These are phyloP conservation scores for Collybia nuda DNA, from an alignment of 768 basidiomycete genomes.

Conservation along the genomic window DNA sequence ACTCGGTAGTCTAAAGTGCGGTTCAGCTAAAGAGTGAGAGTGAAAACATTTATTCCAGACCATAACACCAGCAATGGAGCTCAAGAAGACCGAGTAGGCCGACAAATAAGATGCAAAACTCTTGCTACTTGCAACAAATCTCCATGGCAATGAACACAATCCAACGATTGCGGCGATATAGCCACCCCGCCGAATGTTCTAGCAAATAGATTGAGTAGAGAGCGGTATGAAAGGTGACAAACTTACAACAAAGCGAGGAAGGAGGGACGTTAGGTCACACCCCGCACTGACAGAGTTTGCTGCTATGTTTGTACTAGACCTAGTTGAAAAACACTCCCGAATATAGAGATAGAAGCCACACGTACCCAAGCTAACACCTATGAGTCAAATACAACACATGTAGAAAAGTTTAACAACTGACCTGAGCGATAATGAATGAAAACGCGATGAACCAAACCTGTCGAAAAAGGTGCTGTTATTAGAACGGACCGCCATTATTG, in stretches of 20 bases:
- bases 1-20: slow-evolving; percentile 62
- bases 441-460: slow-evolving; percentile 78
- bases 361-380: slow-evolving; percentile 4
- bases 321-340: not conserved
- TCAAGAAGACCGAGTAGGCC: slow-evolving; percentile 79
- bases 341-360: not conserved
- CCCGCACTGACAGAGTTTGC: slow-evolving; percentile 84
- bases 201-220: not conserved
- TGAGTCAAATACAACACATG: not conserved
- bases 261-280: slow-evolving; percentile 77
- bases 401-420: slow-evolving; percentile 9
- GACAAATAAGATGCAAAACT: slow-evolving; percentile 80
- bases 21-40: not conserved
- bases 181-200: slow-evolving; percentile 85
- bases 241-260: slow-evolving; percentile 72
- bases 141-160: slow-evolving; percentile 76
- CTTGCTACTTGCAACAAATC: slow-evolving; percentile 70
- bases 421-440: slow-evolving; percentile 79
- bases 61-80: slow-evolving; percentile 82
- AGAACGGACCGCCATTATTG: no score
- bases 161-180: slow-evolving; percentile 82
- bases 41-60: slow-evolving; percentile 28
- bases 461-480: not conserved
- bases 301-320: slow-evolving; percentile 68
- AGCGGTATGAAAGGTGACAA: slow-evolving; percentile 1